Conservation (phyloP, 1,139 yeast species). For the Suhomyces chickasaworum region DNA sequence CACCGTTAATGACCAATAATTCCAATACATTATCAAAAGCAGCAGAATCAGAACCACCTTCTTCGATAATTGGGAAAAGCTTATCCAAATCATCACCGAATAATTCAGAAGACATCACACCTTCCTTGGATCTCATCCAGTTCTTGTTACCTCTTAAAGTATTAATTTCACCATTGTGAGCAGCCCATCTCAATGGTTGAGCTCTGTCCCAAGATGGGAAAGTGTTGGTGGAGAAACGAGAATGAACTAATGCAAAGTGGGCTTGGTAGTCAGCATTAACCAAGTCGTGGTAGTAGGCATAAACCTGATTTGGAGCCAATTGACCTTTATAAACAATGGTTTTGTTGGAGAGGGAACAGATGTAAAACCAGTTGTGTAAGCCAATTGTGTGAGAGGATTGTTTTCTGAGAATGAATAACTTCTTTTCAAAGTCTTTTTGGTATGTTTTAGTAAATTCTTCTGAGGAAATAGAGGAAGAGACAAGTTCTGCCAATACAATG, state of each 20-base stretch:
- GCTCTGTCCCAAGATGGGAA: constrained; percentile 99
- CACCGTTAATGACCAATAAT: constrained; percentile 87
- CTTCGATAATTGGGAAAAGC: constrained; percentile 93
- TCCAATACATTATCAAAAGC: constrained; percentile 96
- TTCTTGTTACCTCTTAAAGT: constrained; percentile 96
- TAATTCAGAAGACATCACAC: constrained; percentile 84
- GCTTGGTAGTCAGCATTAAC: constrained; percentile 91
- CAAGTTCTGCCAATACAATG: constrained; percentile 67
- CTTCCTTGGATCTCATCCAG: constrained; percentile 99
- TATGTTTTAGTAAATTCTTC: constrained; percentile 59
- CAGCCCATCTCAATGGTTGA: constrained; percentile 96
- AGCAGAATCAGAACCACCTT: constrained; percentile 99
- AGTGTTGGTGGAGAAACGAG: constrained; percentile 96
- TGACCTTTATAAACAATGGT: constrained; percentile 98
- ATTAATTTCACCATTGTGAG: constrained; percentile 98
- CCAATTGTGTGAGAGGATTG: constrained; percentile 91
- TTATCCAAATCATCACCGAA: constrained; percentile 92
- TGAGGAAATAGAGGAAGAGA: constrained; percentile 37
- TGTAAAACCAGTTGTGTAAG: constrained; percentile 95
- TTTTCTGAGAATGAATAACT: constrained; percentile 82
- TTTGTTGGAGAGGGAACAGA: constrained; percentile 86
- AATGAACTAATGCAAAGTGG: constrained; percentile 94
- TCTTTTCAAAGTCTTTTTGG: constrained; percentile 75
- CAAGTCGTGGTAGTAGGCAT: constrained; percentile 90
- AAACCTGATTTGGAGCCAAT: constrained; percentile 94